Base-by-base conservation (phyloP, 2,329 filamentous ascomycete species). In the Hypoxylon sp. region DNA sequence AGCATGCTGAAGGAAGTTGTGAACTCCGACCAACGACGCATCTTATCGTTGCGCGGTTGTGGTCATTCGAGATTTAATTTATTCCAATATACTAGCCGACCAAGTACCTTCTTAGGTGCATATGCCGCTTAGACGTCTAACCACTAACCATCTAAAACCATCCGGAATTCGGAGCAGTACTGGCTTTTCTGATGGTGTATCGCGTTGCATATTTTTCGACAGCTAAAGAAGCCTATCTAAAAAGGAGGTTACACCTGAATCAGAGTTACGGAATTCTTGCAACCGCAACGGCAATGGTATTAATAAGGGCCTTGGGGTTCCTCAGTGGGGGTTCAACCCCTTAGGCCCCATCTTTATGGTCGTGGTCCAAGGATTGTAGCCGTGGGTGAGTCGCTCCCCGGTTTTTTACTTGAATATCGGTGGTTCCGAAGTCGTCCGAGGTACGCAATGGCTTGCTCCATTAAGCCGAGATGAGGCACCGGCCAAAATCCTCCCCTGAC, bases 381-480 rank as follows among this genome's bases (percentile, higher is more conserved):
- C 38, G 37, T 41, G 41, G 41, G 38, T 46, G 44, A 46, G 48
- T 35, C 32, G 36, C 32, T 56, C 40, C 58, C 55, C 46, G 38
- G 36, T 47, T 48, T 51, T 60, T 51, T 36, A 25, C 40, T 36
- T 51, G n/a, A n/a, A n/a, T n/a, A 32, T 63, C 60, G 60, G 60
- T 55, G 30, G 48, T 42, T 47, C 60, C 60, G 60, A 61, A 34
- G 37, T 60, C 16, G 50, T 48, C 59, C 60, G 59, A 60, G 47
- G 42, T 61, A 48, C 43, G 32, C 31, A 52, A 47, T 55, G 32
- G 41, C 42, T 44, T 27, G 32, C 43, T 57, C 45, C 38, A 41
- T 57, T 60, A 51, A 50, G 37, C 59, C 59, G 57, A 62, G 54
- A 59, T 57, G 50, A 60, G 45, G n/a, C n/a, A n/a, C n/a, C n/a